Evolutionary conservation across 1,139 yeast species (phyloP), one percentile per base, ranked within the genome.

Genomic region (Protomyces inundatus): DNA sequence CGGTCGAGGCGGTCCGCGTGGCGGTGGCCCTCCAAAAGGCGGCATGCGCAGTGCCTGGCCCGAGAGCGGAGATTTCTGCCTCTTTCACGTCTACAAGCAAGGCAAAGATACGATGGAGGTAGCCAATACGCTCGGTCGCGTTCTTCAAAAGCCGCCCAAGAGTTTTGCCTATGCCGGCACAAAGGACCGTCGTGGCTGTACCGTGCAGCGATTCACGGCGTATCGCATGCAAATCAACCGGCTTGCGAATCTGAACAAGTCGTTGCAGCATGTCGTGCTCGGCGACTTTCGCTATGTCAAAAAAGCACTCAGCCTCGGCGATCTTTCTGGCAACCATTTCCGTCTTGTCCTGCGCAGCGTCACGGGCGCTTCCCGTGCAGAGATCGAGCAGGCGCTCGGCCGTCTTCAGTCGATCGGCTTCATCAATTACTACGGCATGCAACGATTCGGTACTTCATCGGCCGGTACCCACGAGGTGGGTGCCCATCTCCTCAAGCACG

Each of bases 61-160:
- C 6, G 62, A 51, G 48, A 55, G 56, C 6, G 68, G 67, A 32
- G 67, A 84, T 55, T 89, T 77, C 73, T 77, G 93, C 51, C 93
- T 88, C 71, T 88, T 91, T 72, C 84, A 89, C 3, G 79, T 93
- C 40, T 91, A 88, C 78, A 93, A 93, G 74, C 97, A 93, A 73
- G 95, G 95, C 76, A 88, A 93, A 73, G 99, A 93, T 71, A 91
- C 99, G 1, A 90, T 93, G 97, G 98, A 93, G 75, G 91, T 89
- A 6, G 95, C 95, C 0, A 82, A 85, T 36, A 77, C 87, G 42
- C 78, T 93, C 55, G 79, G 93, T 50, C 87, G 87, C 72, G 82
- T 88, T 68, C 78, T 93, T 69, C 82, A 91, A 67, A 77, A 88
- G 16, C 93, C 91, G 16, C 80, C 87, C 6, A 87, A 86, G 69